Evolutionary conservation across 2,329 filamentous ascomycete species (phyloP).

Genomic region (Monosporascus sp.): DNA sequence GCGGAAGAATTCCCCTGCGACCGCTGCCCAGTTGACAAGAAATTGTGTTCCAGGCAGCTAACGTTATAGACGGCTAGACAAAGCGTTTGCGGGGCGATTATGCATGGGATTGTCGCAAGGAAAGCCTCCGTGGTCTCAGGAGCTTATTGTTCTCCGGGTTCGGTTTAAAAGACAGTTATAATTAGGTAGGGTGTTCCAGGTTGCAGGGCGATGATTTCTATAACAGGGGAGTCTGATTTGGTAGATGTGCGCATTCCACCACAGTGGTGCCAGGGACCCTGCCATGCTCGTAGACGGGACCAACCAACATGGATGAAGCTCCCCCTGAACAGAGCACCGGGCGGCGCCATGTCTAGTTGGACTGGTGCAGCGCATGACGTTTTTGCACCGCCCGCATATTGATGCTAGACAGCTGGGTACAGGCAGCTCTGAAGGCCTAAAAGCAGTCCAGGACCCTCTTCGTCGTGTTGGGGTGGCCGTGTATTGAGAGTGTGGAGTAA

Average conservation of each 20-base stretch:
- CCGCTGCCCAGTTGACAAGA: neutral
- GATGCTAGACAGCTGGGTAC: too few species aligned
- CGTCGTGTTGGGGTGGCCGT: neutral
- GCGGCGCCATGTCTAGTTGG: neutral
- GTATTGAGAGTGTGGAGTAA: neutral
- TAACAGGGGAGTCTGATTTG: neutral
- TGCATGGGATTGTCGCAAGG: neutral
- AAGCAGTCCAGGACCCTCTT: neutral
- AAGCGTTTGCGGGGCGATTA: neutral
- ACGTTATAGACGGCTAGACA: neutral
- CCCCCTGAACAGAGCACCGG: neutral
- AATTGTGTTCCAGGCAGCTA: neutral
- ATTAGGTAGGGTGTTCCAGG: neutral
- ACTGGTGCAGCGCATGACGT: too few species aligned
- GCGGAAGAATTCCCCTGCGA: neutral
- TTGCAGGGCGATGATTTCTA: neutral
- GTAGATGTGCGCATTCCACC: neutral
- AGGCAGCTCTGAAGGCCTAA: too few species aligned
- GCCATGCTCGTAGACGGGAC: too few species aligned
- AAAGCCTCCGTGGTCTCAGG: neutral
- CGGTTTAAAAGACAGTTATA: neutral
- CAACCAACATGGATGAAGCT: too few species aligned
- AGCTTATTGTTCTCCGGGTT: neutral
- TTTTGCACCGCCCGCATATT: too few species aligned
- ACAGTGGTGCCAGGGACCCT: neutral